phyloP scores from a whole-genome alignment of 169 alveolate genomes.

The Cryptosporidium ryanae region DNA sequence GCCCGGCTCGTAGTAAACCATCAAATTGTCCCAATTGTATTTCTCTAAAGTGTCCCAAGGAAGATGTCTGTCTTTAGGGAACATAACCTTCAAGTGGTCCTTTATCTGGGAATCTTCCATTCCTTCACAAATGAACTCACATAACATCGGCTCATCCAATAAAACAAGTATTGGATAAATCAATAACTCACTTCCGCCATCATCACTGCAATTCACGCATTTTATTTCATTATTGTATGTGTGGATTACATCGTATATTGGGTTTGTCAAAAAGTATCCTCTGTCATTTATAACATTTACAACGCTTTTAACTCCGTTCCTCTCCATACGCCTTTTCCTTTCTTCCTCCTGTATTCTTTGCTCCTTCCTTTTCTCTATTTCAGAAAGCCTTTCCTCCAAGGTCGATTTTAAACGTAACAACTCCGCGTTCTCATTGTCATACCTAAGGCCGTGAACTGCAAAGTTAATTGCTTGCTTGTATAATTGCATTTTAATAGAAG shows the following conservation, averaged over 20 bases:
- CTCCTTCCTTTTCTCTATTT: conserved; percentile 17
- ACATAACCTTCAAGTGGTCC: conserved; percentile 64
- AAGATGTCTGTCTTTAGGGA: conserved; percentile 43
- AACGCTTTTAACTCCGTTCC: neutral
- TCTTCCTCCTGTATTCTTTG: neutral
- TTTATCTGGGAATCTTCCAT: conserved; percentile 21
- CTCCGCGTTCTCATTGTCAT: conserved; percentile 20
- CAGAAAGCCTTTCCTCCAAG: conserved; percentile 13
- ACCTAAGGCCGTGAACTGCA: conserved; percentile 53
- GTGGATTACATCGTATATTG: conserved; percentile 62
- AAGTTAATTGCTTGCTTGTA: conserved; percentile 49
- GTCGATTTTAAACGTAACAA: conserved; percentile 8
- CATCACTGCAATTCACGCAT: neutral
- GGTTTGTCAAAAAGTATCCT: conserved; percentile 14
- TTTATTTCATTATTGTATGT: conserved; percentile 56
- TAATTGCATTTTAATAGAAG: conserved; percentile 58
- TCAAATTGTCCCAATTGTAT: conserved; percentile 31
- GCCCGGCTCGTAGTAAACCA: conserved; percentile 53
- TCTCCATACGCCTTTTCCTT: neutral
- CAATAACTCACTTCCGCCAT: neutral
- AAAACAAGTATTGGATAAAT: conserved; percentile 47
- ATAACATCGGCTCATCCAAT: conserved; percentile 67
- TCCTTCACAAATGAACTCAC: conserved; percentile 71
- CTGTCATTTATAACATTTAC: conserved; percentile 3
- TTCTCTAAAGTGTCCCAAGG: conserved; percentile 46